A percentile compares a stretch with the other conserved stretches of the same genome.
phyloP scores from a whole-genome alignment of 1,284 basidiomycete genomes.

The Naganishia sp. region DNA sequence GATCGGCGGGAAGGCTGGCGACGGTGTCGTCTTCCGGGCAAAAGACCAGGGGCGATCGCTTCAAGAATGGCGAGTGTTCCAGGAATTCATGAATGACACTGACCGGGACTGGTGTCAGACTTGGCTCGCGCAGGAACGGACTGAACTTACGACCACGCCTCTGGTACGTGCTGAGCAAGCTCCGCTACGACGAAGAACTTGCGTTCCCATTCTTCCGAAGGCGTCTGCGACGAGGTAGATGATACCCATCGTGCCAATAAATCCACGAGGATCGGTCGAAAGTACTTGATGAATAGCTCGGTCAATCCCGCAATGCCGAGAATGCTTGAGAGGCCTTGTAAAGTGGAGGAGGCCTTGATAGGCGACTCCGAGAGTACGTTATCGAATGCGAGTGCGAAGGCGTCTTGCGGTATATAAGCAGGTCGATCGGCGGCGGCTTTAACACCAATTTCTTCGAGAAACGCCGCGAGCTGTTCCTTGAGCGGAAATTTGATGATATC shows the following conservation, averaged over 20 bases:
- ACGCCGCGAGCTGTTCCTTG: constrained; percentile 12
- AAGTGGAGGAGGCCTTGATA: not conserved
- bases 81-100: constrained; percentile 40
- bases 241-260: constrained; percentile 46
- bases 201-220: constrained; percentile 40
- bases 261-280: constrained; percentile 45
- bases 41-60: constrained; percentile 38
- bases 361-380: not conserved
- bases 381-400: constrained; percentile 14
- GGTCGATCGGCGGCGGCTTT: constrained; percentile 15
- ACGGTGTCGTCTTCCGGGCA: constrained; percentile 47
- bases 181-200: constrained; percentile 40
- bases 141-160: constrained; percentile 49
- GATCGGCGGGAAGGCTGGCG: constrained; percentile 58
- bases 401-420: constrained; percentile 6
- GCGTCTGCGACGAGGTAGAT: constrained; percentile 25
- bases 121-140: not conserved
- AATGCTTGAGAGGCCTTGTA: constrained; percentile 23
- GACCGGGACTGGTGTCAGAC: constrained; percentile 14
- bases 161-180: constrained; percentile 42
- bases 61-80: constrained; percentile 38
- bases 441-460: constrained; percentile 22
- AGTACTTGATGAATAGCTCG: constrained; percentile 39
- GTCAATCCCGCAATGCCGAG: constrained; percentile 28
- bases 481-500: constrained; percentile 14